Conservation (phyloP, 805 yeast genomes). For the Hanseniaspora meyeri region DNA sequence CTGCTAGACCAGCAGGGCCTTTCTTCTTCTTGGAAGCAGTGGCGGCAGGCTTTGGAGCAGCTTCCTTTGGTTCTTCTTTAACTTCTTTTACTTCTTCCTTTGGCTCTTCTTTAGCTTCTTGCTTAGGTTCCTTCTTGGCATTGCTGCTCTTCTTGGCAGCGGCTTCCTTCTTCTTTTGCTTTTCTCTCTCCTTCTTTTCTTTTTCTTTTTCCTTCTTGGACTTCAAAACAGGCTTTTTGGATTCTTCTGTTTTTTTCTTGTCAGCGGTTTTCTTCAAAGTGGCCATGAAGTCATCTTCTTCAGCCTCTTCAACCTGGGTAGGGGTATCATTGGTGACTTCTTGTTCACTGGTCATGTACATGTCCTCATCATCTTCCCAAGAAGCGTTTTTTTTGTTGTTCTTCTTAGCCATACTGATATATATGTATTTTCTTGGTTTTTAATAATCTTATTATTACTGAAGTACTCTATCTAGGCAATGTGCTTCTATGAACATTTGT, state of each 20-base stretch:
- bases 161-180: constrained; percentile 54
- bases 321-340: constrained; percentile 20
- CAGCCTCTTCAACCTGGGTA: constrained; percentile 35
- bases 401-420: constrained; percentile 33
- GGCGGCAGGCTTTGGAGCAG: constrained; percentile 26
- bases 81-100: constrained; percentile 28
- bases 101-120: constrained; percentile 16
- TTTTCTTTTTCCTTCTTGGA: constrained; percentile 89
- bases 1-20: constrained; percentile 83
- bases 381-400: constrained; percentile 47
- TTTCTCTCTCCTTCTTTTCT: constrained; percentile 87
- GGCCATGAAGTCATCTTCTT: constrained; percentile 53
- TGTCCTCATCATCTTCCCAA: constrained; percentile 66
- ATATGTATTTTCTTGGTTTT: background rate
- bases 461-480: too few species aligned
- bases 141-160: constrained; percentile 33
- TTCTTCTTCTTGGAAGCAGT: constrained; percentile 55
- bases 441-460: too few species aligned
- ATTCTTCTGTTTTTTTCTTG: constrained; percentile 62
- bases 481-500: too few species aligned
- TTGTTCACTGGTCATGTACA: constrained; percentile 24
- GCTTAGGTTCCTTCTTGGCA: constrained; percentile 20
- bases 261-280: constrained; percentile 69
- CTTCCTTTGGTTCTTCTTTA: constrained; percentile 29
- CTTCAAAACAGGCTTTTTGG: constrained; percentile 58